Percentiles rank a stretch among this genome's conserved stretches.
Evolutionary conservation across 345 rosid species (phyloP).

Genomic region (Camelina hispida): DNA sequence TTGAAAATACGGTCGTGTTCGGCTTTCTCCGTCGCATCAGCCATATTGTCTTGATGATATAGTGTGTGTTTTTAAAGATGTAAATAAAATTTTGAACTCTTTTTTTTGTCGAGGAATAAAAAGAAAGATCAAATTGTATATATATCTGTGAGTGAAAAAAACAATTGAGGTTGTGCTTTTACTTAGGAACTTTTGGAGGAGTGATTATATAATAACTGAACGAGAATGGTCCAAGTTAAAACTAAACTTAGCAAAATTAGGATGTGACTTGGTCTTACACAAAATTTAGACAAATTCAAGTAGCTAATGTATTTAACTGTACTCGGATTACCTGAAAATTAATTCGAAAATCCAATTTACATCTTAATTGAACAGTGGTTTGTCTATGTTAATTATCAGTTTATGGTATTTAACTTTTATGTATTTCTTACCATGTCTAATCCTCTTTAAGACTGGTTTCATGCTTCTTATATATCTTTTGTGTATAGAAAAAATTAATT

Average conservation of each 20-base stretch:
- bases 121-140: constrained; percentile 11
- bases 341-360: background rate
- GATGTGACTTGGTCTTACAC: constrained; percentile 30
- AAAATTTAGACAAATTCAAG: constrained; percentile 9
- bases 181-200: constrained; percentile 41
- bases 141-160: constrained; percentile 26
- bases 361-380: background rate
- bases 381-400: background rate
- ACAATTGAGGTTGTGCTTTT: constrained; percentile 36
- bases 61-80: constrained; percentile 4
- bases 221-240: constrained; percentile 12
- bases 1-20: constrained; percentile 71
- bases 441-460: background rate
- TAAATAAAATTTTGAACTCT: background rate
- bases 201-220: constrained; percentile 22
- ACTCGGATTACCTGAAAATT: background rate
- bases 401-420: background rate
- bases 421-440: background rate
- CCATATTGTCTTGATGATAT: constrained; percentile 48
- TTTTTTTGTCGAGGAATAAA: background rate
- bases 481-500: background rate
- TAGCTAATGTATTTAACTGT: constrained; percentile 1
- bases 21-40: constrained; percentile 58
- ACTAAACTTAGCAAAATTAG: constrained; percentile 30
- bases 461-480: background rate